Base-by-base conservation (phyloP, 2,329 filamentous ascomycete genomes). In the Mycogone perniciosa region DNA sequence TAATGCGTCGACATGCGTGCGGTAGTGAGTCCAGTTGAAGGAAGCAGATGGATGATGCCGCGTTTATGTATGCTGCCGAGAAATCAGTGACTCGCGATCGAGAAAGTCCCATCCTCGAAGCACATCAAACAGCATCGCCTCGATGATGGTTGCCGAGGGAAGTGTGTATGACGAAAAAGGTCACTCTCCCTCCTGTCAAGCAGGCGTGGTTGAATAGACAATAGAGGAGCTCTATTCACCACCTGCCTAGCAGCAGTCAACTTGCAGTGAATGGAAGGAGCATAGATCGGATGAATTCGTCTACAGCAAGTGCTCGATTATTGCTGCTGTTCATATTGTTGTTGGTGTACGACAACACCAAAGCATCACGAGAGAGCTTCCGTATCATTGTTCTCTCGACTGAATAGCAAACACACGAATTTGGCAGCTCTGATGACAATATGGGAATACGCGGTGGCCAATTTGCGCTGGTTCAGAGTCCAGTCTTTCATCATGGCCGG, bases 41-140 rank as follows among this genome's bases (percentile, higher is more conserved):
- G 30, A 40, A 31, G 35, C n/a, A 44, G 40, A n/a, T 29, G 27
- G 31, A 34, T 10, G 50, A 11, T 9, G 10, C 27, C 27, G 13
- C 27, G 13, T 42, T 42, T 26, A 42, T 29, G 26, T 42, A 42
- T 42, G 10, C 39, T 42, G 10, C 39, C 27, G 7, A 42, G 39
- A 4, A 42, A 42, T 7, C 13, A 31, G 26, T 39, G 41, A 26
- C 29, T 29, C n/a, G 30, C 13, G 10, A 34, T 13, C 4, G 13
- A 33, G 49, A 41, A 51, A 13, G 49, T 31, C 33, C 44, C 31
- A 46, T 47, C 46, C 42, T 45, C 48, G 29, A 50, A 34, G 20
- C 20, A 20, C 9, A 11, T 38, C 3, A n/a, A 9, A n/a, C 35
- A 38, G n/a, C 35, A 20, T 38, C 20, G 35, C 35, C 35, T n/a